Base-by-base conservation (phyloP, 1,284 basidiomycete genomes). In the Xerocomus nothofagi region DNA sequence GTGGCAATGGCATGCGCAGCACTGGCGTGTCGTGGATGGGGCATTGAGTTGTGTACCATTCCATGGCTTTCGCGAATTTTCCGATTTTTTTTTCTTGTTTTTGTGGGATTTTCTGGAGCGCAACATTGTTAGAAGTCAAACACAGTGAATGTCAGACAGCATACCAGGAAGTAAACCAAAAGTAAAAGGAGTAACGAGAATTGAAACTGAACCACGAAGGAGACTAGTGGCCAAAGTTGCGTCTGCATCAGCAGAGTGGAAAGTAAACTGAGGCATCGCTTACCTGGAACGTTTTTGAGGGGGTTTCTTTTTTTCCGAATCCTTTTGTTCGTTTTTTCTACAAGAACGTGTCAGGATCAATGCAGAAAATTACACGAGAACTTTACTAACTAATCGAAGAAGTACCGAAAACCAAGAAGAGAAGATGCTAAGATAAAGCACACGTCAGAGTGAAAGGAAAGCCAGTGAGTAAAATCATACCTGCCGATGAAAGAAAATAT, bases 11-110 rank as follows among this genome's bases (percentile, higher is more conserved):
- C 7, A 12, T 11, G 38, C 33, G 11, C 12, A 24, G 6, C 2
- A 23, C 15, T n/a, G n/a, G n/a, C n/a, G n/a, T n/a, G 18, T 29
- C 23, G 23, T 53, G 37, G 24, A 34, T 17, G n/a, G 23, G 6
- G 29, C 7, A 6, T 23, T 17, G 9, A 14, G 29, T 10, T 9
- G 30, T 18, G 48, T 12, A 34, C 50, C 32, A 39, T 44, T 18
- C 30, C 14, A 17, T 41, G 30, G 37, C 20, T 44, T 44, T 43
- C 18, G 37, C 38, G 5, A 20, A 23, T 56, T 55, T 55, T 44
- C 33, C n/a, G 27, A n/a, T 3, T 3, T 24, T 40, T 40, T 54
- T 54, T 54, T 4, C 1, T 3, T 3, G 3, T 40, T 40, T 54
- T 54, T 54, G 3, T 1, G 3, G 41, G 14, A 10, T 37, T 37